Base-by-base conservation (phyloP, 2,329 filamentous ascomycete species). In the Aaosphaeria arxii region DNA sequence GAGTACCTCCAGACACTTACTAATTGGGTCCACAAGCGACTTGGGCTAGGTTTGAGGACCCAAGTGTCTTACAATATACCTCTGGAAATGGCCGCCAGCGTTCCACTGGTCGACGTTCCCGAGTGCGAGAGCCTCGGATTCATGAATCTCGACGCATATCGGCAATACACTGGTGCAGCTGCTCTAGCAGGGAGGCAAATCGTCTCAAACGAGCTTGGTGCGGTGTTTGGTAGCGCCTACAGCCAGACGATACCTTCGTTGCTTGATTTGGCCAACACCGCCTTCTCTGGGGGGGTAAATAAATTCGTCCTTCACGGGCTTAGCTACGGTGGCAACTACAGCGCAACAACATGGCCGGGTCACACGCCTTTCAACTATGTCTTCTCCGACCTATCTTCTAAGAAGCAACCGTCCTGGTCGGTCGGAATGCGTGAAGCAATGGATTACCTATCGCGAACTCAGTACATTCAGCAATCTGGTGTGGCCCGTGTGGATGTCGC, bases 311-410 rank as follows among this genome's bases (percentile, higher is more conserved):
- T 78, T 6, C 77, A 80, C 49, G 76, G 76, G 0, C 63, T 63
- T 41, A 76, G 73, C 43, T 66, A 67, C 0, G 71, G 70, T 2
- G 53, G 69, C 5, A 78, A 78, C 45, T 56, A 57, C 0, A 70
- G 73, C 43, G 78, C 77, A 1, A n/a, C n/a, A n/a, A 78, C 77
- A 0, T 80, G 77, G 76, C 77, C 77, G 0, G 74, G 72, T 0
- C 76, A 70, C 44, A 72, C 71, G 0, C 65, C 75, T 0, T 78
- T 79, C 48, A 48, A 45, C 5, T 79, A 75, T 50, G 38, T 61
- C 0, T 77, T 72, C 46, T 67, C 69, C 0, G 72, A 74, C n/a
- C 67, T 72, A 58, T 69, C 71, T 48, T 62, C 62, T 4, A 61
- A 56, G 0, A 62, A 70, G 5, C 71, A 76, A 43, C 76, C 76